These are phyloP conservation scores for Leccinum broughii DNA, from an alignment of 768 basidiomycete genomes.

Conservation along the genomic window DNA sequence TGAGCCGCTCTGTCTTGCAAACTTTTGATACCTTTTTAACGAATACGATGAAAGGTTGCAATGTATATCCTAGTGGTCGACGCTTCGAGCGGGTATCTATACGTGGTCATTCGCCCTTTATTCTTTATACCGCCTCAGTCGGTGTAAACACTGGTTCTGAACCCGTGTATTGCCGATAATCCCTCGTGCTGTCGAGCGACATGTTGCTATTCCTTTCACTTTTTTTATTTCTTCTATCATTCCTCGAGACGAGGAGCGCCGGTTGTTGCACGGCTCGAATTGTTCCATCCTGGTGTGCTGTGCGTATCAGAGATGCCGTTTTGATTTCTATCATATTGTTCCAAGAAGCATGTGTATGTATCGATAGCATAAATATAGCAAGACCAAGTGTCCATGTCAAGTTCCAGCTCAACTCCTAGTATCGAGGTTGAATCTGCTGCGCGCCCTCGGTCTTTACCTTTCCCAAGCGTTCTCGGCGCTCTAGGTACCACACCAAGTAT, in stretches of 20 bases:
- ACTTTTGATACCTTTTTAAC: background rate
- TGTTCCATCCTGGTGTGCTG: conserved; percentile 17
- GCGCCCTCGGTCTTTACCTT: background rate
- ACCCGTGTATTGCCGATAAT: conserved; percentile 10
- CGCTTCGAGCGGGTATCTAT: background rate
- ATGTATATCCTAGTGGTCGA: background rate
- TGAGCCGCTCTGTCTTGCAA: background rate
- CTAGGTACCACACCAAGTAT: conserved; percentile 56
- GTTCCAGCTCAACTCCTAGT: background rate
- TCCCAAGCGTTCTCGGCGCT: conserved; percentile 37
- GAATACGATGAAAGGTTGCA: background rate
- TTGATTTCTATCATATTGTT: conserved; percentile 1
- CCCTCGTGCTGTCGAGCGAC: conserved; percentile 17
- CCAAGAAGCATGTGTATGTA: conserved; percentile 14
- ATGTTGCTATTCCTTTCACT: conserved; percentile 5
- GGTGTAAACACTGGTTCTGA: conserved; percentile 11
- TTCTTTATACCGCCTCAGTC: background rate
- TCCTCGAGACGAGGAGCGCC: background rate
- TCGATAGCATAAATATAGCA: conserved; percentile 5
- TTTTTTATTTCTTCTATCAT: background rate
- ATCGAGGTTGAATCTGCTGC: background rate
- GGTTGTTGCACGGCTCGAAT: background rate
- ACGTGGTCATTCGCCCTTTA: conserved; percentile 9
- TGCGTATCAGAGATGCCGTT: conserved; percentile 14
- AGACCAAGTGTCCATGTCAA: background rate